Evolutionary conservation across 192 early-diverging fungal genomes (phyloP).

Genomic region (Irineochytrium annulatum): DNA sequence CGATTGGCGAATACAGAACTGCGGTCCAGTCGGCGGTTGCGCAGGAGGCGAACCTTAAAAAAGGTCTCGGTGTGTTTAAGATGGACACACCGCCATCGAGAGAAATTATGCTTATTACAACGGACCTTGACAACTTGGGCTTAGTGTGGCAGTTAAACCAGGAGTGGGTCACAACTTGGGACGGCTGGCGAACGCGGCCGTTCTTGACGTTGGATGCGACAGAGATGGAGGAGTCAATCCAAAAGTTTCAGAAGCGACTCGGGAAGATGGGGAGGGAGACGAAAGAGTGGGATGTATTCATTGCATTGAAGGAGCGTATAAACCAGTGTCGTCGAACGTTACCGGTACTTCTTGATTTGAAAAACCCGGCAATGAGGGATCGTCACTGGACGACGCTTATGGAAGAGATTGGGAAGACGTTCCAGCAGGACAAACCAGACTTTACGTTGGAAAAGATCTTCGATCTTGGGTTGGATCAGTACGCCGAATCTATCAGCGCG

Average conservation of each 20-base stretch:
- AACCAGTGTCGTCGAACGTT: conserved; percentile 48
- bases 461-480: conserved; percentile 54
- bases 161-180: conserved; percentile 50
- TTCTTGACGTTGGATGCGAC: conserved; percentile 46
- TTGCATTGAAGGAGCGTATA: conserved; percentile 46
- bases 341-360: conserved; percentile 50
- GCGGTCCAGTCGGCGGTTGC: conserved; percentile 33
- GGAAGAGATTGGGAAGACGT: conserved; percentile 57
- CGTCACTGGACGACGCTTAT: conserved; percentile 57
- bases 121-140: conserved; percentile 41
- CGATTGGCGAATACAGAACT: conserved; percentile 44
- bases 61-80: conserved; percentile 54
- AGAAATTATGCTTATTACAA: conserved; percentile 43
- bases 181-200: conserved; percentile 40
- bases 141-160: conserved; percentile 44
- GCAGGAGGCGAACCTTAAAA: conserved; percentile 45
- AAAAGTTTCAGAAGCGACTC: conserved; percentile 47
- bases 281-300: conserved; percentile 59
- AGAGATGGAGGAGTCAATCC: conserved; percentile 54
- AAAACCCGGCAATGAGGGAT: conserved; percentile 52
- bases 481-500: conserved; percentile 43
- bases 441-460: conserved; percentile 57
- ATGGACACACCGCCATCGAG: conserved; percentile 52
- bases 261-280: conserved; percentile 50
- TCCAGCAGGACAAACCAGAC: conserved; percentile 37